Evolutionary conservation across 1,284 basidiomycete genomes (phyloP).

Genomic region (Naganishia sp.): DNA sequence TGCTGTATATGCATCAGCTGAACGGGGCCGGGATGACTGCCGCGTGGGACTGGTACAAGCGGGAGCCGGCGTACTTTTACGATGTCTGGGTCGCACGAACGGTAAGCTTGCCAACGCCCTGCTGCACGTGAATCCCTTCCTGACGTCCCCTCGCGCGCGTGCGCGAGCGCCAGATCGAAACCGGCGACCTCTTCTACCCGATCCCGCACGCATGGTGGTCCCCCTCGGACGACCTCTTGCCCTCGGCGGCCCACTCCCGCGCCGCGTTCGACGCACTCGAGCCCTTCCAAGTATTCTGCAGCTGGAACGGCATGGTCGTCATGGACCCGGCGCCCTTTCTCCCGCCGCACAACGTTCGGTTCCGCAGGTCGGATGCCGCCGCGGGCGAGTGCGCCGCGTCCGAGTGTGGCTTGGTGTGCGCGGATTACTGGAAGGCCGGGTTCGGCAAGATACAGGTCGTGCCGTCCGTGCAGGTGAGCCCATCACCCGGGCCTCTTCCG

Average conservation of each 20-base stretch:
- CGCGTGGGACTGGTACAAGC: slow-evolving; percentile 52
- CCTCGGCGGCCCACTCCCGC: slow-evolving; percentile 40
- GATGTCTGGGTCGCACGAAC: slow-evolving; percentile 54
- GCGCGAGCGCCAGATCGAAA: slow-evolving; percentile 40
- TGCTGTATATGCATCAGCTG: slow-evolving; percentile 48
- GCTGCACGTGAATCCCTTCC: neutral
- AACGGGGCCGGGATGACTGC: slow-evolving; percentile 48
- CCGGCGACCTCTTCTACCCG: slow-evolving; percentile 54
- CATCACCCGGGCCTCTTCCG: too few relatives aligned
- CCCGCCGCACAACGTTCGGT: slow-evolving; percentile 44
- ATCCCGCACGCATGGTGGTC: slow-evolving; percentile 48
- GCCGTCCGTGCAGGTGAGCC: slow-evolving; percentile 49
- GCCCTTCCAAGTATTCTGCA: slow-evolving; percentile 52
- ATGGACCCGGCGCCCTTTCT: slow-evolving; percentile 46
- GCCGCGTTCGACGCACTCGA: slow-evolving; percentile 39
- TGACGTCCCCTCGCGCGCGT: neutral
- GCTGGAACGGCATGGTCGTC: slow-evolving; percentile 53
- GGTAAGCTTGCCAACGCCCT: slow-evolving; percentile 37
- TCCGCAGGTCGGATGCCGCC: slow-evolving; percentile 42
- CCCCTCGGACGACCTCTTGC: slow-evolving; percentile 48
- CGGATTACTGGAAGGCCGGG: slow-evolving; percentile 51
- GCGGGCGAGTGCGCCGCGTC: slow-evolving; percentile 50
- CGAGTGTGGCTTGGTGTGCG: slow-evolving; percentile 49
- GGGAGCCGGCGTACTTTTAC: slow-evolving; percentile 50
- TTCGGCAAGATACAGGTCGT: slow-evolving; percentile 50